Conservation (phyloP, 2,329 filamentous ascomycete species). For the Magnaporthiopsis incrustans region DNA sequence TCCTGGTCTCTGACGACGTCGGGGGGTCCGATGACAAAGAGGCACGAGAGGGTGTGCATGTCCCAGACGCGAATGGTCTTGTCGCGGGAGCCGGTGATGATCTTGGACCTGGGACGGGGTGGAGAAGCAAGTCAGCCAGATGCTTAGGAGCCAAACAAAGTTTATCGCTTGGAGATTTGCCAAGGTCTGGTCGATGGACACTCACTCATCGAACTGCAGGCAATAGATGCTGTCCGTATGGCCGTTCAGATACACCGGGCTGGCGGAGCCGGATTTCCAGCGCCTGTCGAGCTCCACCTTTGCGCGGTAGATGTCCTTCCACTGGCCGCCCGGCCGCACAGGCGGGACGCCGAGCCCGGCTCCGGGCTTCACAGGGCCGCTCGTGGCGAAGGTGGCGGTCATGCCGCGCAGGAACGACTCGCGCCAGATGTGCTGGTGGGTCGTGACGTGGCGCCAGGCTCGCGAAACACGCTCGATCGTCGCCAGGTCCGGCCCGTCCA, state of each 20-base stretch:
- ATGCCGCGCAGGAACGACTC: conserved; percentile 56
- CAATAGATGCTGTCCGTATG: conserved; percentile 97
- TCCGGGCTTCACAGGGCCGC: conserved; percentile 42
- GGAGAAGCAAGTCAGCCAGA: neutral
- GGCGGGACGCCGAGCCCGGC: conserved; percentile 49
- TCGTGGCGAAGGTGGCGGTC: conserved; percentile 51
- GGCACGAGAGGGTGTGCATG: conserved; percentile 78
- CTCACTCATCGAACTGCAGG: conserved; percentile 92
- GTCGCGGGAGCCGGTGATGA: conserved; percentile 93
- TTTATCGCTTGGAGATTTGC: neutral
- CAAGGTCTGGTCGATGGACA: conserved; percentile 11
- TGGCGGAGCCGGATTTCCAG: conserved; percentile 73
- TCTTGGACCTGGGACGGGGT: conserved; percentile 59
- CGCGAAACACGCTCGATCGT: conserved; percentile 42
- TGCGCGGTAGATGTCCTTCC: conserved; percentile 77
- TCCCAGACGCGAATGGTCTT: conserved; percentile 96
- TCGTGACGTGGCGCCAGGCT: conserved; percentile 37
- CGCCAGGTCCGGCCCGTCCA: conserved; percentile 45
- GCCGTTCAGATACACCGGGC: conserved; percentile 81
- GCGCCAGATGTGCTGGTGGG: conserved; percentile 54
- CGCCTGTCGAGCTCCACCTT: conserved; percentile 66
- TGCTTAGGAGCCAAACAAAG: neutral
- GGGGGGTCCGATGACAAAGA: conserved; percentile 76
- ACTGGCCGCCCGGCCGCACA: conserved; percentile 59
- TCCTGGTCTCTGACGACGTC: conserved; percentile 47